Base-by-base conservation (phyloP, 176 grass and related monocot species). In the Ananas comosus region DNA sequence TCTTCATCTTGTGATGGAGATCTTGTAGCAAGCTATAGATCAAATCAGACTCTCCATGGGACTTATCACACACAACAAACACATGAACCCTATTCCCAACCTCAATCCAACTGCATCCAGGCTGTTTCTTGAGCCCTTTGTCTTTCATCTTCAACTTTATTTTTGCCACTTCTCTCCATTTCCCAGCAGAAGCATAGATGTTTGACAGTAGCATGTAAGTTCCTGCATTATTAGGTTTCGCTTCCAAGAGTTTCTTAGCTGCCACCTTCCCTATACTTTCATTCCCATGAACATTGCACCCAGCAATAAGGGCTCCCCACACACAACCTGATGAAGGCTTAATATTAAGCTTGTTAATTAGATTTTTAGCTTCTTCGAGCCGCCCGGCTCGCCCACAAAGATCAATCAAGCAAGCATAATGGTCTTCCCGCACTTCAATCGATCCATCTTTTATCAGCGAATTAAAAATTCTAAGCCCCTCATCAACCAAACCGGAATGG, bases 71-170 rank as follows among this genome's bases (percentile, higher is more conserved):
- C 27, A 78, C 74, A 29, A 96, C 75, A 82, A 90, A 96, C 11
- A 96, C 79, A 83, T 96, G 84, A 59, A 96, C 87, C 69, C 72
- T 87, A 83, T 85, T 90, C 42, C 83, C 69, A 28, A 96, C 81
- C 78, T 90, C 91, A 18, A 96, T 83, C 91, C 91, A 96, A 82
- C 87, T 90, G 72, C 91, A 96, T 12, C 91, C 91, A 8, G 91
- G 91, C 53, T 96, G 91, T 74, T 96, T 96, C 71, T 87, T 96
- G 13, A 96, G 70, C 18, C 91, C 91, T 54, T 83, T 65, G 63
- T 65, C 80, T 42, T 96, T 96, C 91, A 96, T 96, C 72, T 80
- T 78, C 66, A 69, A 69, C 63, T 87, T 87, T 49, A 96, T 78
- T 67, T 83, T 73, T 72, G 87, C 87, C 22, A 83, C 91, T 81